phyloP scores from a whole-genome alignment of 2,329 filamentous ascomycete genomes.

The Alternaria brassicicola region DNA sequence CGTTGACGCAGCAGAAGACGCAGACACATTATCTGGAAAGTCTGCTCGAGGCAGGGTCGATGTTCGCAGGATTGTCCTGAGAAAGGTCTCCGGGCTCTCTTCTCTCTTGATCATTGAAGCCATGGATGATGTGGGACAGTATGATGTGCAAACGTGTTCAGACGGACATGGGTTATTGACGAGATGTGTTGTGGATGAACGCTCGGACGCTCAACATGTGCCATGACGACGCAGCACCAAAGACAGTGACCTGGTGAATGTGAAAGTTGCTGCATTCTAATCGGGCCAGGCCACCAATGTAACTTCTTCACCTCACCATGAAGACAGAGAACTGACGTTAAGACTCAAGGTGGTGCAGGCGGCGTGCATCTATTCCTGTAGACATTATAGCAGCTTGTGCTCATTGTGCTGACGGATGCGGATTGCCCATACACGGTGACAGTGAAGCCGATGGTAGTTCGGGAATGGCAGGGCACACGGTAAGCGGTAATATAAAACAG shows the following conservation, averaged over 20 bases:
- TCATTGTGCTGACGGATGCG: neutral
- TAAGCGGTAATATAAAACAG: neutral
- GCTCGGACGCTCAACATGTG: neutral
- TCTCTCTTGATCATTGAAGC: constrained; percentile 16
- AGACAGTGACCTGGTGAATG: neutral
- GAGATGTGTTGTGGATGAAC: neutral
- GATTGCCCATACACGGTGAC: neutral
- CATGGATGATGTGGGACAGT: neutral
- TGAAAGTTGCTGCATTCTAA: neutral
- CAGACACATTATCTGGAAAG: neutral
- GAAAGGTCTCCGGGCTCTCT: constrained; percentile 7
- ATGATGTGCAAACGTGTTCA: neutral
- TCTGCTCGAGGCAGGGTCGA: neutral
- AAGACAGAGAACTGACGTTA: neutral
- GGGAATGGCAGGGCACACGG: rapidly evolving
- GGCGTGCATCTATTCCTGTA: neutral
- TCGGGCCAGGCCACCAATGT: neutral
- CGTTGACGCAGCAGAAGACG: neutral
- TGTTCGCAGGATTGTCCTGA: neutral
- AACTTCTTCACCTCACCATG: neutral
- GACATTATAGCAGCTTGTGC: neutral
- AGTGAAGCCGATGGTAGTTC: neutral
- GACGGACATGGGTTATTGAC: neutral
- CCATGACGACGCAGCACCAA: neutral
- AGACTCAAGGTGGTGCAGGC: neutral